Conservation (phyloP, 495 filamentous ascomycete genomes). For the Aspergillus avenaceus region DNA sequence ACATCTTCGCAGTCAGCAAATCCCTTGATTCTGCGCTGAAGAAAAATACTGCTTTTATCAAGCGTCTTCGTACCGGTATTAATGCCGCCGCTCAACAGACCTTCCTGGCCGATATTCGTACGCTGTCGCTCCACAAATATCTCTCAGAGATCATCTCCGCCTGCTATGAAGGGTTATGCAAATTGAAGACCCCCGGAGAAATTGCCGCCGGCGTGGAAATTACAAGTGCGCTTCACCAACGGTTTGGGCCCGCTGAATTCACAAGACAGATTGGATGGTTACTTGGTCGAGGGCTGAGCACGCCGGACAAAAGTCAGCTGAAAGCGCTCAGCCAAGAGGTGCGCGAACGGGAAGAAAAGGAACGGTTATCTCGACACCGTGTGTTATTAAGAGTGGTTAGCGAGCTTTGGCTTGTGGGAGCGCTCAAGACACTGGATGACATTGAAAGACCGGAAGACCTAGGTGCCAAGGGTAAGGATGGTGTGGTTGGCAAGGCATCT, state of each 20-base stretch:
- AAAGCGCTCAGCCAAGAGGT: slow-evolving; percentile 76
- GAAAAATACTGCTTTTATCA: slow-evolving; percentile 99
- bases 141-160: slow-evolving; percentile 98
- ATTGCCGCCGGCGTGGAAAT: slow-evolving; percentile 90
- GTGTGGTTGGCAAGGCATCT: slow-evolving; percentile 46
- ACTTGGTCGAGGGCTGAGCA: slow-evolving; percentile 85
- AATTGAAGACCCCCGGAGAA: slow-evolving; percentile 83
- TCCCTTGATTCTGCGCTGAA: slow-evolving; percentile 95
- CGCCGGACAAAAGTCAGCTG: slow-evolving; percentile 81
- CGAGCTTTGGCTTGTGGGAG: slow-evolving; percentile 92
- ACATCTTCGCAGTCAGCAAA: slow-evolving; percentile 70
- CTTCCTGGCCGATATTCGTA: slow-evolving; percentile 87
- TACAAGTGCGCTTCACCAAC: slow-evolving; percentile 89
- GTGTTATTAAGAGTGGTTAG: slow-evolving; percentile 85
- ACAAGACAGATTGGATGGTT: slow-evolving; percentile 90
- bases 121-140: slow-evolving; percentile 93
- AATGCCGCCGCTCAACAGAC: slow-evolving; percentile 70
- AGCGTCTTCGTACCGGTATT: slow-evolving; percentile 87
- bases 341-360: slow-evolving; percentile 93
- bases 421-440: slow-evolving; percentile 85
- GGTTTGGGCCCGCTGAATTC: slow-evolving; percentile 88
- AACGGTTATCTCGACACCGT: slow-evolving; percentile 80
- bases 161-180: slow-evolving; percentile 91
- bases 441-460: slow-evolving; percentile 80
- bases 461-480: slow-evolving; percentile 62